Evolutionary conservation across 495 filamentous ascomycete genomes (phyloP), one percentile per base, ranked within the genome.

Genomic region (Penicillium mononematosum): DNA sequence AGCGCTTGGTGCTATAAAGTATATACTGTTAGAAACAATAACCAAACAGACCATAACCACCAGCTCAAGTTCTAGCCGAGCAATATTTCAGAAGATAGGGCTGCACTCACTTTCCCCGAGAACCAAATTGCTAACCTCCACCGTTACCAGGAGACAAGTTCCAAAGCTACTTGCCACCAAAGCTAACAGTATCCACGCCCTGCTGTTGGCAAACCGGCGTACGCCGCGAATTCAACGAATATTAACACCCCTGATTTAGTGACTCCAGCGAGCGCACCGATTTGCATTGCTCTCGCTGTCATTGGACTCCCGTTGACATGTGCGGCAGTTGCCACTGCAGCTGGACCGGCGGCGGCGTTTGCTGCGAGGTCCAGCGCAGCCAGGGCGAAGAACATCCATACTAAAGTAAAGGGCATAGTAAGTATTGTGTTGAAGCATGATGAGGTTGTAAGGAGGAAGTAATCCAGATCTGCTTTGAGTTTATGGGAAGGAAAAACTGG

Each of bases 151-250:
- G 11, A 62, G 51, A 39, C 60, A 62, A 8, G 52, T 44, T 12
- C 60, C 60, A 56, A 62, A 62, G 32, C 60, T 51, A 41, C 56
- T 62, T 9, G 45, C 56, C 11, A 62, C 19, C 56, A 62, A 43
- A 9, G 59, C 45, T 14, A 62, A 32, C 9, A 62, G 31, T 11
- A 59, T 38, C 60, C 56, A 62, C 11, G 60, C 60, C 2, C n/a
- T n/a, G 50, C 46, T 1, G 60, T 49, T 14, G 60, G 60, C 34
- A 62, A 47, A 1, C 60, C 60, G 9, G 60, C 50, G 44, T 48
- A 62, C 22, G 39, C 41, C 14, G 43, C 20, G 12, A 62, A 59
- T 29, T 62, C 60, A 2, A 62, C 47, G 17, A 62, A 59, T 9
- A 51, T 56, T 5, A 62, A 29, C 0, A 59, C 45, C 0, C 60